Percentiles rank a stretch among this genome's conserved stretches.
Evolutionary conservation across 176 grass and related monocot genomes (phyloP).

Genomic region (Carex scoparia): DNA sequence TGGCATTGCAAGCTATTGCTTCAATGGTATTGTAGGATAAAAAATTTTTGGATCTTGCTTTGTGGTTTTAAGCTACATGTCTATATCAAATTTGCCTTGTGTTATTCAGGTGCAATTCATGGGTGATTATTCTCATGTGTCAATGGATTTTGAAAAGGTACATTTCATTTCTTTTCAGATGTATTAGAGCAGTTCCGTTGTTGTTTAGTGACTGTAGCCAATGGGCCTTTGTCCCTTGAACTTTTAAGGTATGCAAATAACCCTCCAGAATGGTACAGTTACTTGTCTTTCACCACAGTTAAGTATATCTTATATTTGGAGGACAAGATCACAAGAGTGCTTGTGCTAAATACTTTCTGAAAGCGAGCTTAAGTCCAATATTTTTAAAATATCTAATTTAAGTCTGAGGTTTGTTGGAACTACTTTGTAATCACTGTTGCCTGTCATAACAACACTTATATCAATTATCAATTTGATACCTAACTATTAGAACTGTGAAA

Average conservation of each 20-base stretch:
- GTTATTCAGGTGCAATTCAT: slow-evolving; percentile 82
- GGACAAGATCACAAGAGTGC: neutral
- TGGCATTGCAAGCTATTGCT: slow-evolving; percentile 80
- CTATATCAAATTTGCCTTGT: slow-evolving; percentile 25
- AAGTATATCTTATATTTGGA: neutral
- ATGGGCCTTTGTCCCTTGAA: neutral
- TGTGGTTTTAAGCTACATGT: neutral
- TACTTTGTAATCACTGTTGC: neutral
- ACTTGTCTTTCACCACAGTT: neutral
- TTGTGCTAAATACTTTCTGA: neutral
- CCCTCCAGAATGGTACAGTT: neutral
- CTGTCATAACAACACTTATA: neutral
- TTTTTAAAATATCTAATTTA: neutral
- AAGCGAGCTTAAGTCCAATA: neutral
- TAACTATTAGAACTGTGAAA: neutral
- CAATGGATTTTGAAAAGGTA: slow-evolving; percentile 94
- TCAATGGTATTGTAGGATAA: slow-evolving; percentile 61
- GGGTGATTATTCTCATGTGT: slow-evolving; percentile 88
- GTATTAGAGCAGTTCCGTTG: neutral
- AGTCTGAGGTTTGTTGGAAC: neutral
- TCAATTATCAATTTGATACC: neutral
- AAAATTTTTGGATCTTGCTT: slow-evolving; percentile 28
- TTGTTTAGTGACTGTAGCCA: neutral
- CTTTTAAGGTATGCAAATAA: neutral
- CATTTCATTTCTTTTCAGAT: slow-evolving; percentile 29